Evolutionary conservation across 2,329 filamentous ascomycete genomes (phyloP), one percentile per base, ranked within the genome.

Genomic region (Apiospora kogelbergensis): DNA sequence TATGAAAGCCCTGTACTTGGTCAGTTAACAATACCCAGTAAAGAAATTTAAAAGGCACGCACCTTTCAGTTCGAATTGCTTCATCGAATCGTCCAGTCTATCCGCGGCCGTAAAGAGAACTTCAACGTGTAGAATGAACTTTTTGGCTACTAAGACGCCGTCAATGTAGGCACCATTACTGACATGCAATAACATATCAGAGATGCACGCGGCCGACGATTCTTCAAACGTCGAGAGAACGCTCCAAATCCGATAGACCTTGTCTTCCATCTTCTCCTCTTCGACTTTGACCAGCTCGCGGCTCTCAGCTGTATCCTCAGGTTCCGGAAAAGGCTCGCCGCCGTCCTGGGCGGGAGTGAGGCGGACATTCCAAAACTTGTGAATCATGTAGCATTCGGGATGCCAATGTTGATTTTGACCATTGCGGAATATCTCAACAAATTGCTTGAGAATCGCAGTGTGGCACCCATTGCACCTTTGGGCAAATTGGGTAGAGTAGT

Each of bases 331-430:
- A 40, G 80, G 81, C 68, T 85, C 82, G 44, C 84, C 77, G 13
- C 81, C 78, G 69, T 90, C 85, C 48, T 86, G 85, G 13, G 88
- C 85, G 33, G 90, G 86, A 13, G 90, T 89, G 45, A 99, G 85
- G 66, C 96, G 91, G 70, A 99, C 96, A 78, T 98, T 99, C 96
- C 96, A 99, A 81, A 98, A 99, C 78, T 99, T 99, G 83, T 99
- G 96, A 72, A 99, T 99, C 96, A 99, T 99, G 81, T 99, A 99
- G 81, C 96, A 99, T 81, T 99, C 96, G 1, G 96, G 96, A 78
- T 99, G 96, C 96, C 96, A 99, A 79, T 99, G 96, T 78, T 99
- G 96, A 78, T 98, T 98, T 79, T 97, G 93, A 1, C 95, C 95
- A 80, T 98, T 98, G 74, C 96, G 91, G 81, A 95, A 99, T 71